A percentile compares a stretch with the other conserved stretches of the same genome.
These are phyloP conservation scores for Daldinia decipiens DNA, from an alignment of 495 filamentous ascomycete species.

Conservation along the genomic window DNA sequence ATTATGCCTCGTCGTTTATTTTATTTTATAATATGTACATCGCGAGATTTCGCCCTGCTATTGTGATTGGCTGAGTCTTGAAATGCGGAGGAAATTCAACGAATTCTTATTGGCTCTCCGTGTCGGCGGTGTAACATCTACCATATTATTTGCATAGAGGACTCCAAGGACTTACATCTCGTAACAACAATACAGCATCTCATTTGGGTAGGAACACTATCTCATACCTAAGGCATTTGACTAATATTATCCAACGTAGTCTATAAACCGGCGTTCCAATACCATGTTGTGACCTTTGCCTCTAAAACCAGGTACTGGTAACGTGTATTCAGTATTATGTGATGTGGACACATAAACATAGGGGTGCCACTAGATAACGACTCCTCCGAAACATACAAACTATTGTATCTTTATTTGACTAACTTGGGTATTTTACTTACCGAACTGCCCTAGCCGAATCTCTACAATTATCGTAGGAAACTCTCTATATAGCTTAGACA, in stretches of 20 bases:
- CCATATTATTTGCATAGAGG: constrained; percentile 21
- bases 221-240: neutral
- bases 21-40: too few species aligned
- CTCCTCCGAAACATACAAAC: too few species aligned
- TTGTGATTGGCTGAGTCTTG: constrained; percentile 29
- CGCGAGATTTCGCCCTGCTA: constrained; percentile 4
- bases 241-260: constrained; percentile 23
- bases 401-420: too few species aligned
- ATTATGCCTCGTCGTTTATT: constrained; percentile 16
- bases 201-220: constrained; percentile 1
- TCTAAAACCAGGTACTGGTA: neutral
- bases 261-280: constrained; percentile 2
- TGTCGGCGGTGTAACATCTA: constrained; percentile 21
- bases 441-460: too few species aligned
- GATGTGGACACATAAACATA: neutral
- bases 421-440: too few species aligned
- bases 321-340: too few species aligned
- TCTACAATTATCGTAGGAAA: too few species aligned
- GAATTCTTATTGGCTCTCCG: constrained; percentile 34
- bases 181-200: constrained; percentile 1
- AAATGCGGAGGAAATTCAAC: constrained; percentile 37
- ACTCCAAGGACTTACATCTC: constrained; percentile 11
- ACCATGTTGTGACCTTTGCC: neutral
- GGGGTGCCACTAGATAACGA: neutral
- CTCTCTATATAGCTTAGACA: too few species aligned